Evolutionary conservation across 805 yeast genomes (phyloP).

Genomic region (Myxozyma neotropica): DNA sequence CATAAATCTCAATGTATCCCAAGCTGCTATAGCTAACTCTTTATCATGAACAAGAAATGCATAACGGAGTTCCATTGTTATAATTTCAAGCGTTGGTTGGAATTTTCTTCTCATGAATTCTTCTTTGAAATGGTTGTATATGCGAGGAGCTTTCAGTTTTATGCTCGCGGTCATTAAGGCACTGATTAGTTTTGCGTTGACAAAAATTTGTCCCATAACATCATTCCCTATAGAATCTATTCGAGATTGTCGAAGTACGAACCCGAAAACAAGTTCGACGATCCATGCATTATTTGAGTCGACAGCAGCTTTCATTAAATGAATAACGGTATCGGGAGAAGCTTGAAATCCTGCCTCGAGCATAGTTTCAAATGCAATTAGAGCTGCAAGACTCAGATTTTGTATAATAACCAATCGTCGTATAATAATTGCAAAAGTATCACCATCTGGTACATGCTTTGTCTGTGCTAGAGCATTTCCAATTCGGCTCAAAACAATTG

Average conservation of each 20-base stretch:
- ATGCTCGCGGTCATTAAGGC: slow-evolving; percentile 23
- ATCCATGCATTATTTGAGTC: slow-evolving; percentile 6
- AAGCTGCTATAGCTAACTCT: slow-evolving; percentile 10
- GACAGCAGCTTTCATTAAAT: slow-evolving; percentile 12
- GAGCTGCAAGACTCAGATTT: slow-evolving; percentile 21
- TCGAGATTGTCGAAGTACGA: slow-evolving; percentile 5
- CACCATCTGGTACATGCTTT: slow-evolving; percentile 32
- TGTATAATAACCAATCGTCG: slow-evolving; percentile 32
- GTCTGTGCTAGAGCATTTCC: slow-evolving; percentile 1
- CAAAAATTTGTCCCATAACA: slow-evolving; percentile 8
- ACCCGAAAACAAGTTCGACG: slow-evolving; percentile 8
- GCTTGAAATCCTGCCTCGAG: slow-evolving; percentile 23
- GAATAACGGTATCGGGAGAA: slow-evolving; percentile 8
- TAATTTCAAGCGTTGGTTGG: slow-evolving; percentile 12
- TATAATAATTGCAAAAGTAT: slow-evolving; percentile 37
- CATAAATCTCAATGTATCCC: slow-evolving; percentile 13
- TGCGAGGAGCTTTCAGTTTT: slow-evolving; percentile 7
- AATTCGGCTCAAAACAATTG: slow-evolving; percentile 9
- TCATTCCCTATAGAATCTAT: slow-evolving; percentile 6
- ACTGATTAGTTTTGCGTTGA: slow-evolving; percentile 7
- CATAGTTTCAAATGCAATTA: slow-evolving; percentile 18
- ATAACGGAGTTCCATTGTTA: slow-evolving; percentile 22
- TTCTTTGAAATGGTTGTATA: slow-evolving; percentile 12
- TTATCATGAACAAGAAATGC: slow-evolving; percentile 8
- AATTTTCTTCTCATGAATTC: slow-evolving; percentile 16